A percentile compares a stretch with the other conserved stretches of the same genome.
Conservation (phyloP, 371 early-diverging fungal genomes). For the Smittium culicis region DNA sequence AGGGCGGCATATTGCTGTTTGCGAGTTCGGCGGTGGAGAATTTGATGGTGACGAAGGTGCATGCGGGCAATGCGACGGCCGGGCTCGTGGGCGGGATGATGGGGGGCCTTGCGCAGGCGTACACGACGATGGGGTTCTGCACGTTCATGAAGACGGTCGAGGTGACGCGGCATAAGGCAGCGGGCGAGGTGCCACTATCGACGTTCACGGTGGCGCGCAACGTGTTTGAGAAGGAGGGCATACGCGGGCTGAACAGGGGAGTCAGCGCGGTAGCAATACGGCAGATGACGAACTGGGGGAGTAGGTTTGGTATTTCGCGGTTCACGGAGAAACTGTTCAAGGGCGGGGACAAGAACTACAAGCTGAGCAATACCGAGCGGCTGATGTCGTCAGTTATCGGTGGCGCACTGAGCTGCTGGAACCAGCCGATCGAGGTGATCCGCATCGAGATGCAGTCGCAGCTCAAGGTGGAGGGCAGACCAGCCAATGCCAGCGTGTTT, state of each 20-base stretch:
- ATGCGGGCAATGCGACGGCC: conserved; percentile 38
- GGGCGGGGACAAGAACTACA: conserved; percentile 25
- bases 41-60: conserved; percentile 43
- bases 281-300: conserved; percentile 96
- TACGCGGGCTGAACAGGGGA: conserved; percentile 89
- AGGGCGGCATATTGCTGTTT: conserved; percentile 89
- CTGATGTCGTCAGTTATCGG: no score
- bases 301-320: conserved; percentile 80
- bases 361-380: no score
- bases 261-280: conserved; percentile 82
- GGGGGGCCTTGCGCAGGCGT: conserved; percentile 81
- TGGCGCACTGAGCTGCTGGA: no score
- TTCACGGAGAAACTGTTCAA: conserved; percentile 62
- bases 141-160: conserved; percentile 99
- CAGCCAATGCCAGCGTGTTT: conserved; percentile 72
- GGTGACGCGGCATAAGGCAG: conserved; percentile 85
- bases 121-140: conserved; percentile 96
- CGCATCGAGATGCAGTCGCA: conserved; percentile 94
- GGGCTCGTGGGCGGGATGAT: conserved; percentile 88
- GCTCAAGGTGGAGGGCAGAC: conserved; percentile 64
- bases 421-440: conserved; percentile 93
- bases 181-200: conserved; percentile 46
- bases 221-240: conserved; percentile 81
- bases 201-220: conserved; percentile 71
- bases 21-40: conserved; percentile 81